Percentiles rank a stretch among this genome's conserved stretches.
Evolutionary conservation across 768 basidiomycete species (phyloP).

Genomic region (Auriculariales sp.): DNA sequence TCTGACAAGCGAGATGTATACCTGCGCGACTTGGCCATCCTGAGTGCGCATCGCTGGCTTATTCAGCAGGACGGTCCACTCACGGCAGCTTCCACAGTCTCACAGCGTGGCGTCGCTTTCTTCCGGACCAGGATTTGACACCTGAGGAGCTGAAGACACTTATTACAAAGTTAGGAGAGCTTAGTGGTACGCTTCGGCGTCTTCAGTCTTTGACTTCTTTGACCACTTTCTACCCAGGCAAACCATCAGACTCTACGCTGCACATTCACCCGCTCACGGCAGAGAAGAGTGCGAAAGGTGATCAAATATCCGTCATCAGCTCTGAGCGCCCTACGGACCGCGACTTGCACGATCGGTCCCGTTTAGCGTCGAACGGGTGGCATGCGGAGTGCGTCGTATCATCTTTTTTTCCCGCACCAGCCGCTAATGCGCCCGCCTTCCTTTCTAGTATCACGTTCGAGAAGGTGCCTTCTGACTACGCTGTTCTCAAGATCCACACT

Average conservation of each 20-base stretch:
- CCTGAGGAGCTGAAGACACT: conserved; percentile 37
- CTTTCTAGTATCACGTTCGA: conserved; percentile 47
- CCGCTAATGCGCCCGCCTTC: too few species aligned
- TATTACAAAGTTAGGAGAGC: conserved; percentile 31
- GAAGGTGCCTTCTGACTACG: conserved; percentile 6
- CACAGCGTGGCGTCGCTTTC: conserved; percentile 49
- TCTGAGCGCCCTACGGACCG: too few species aligned
- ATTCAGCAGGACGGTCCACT: too few species aligned
- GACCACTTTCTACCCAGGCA: too few species aligned
- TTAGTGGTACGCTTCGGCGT: too few species aligned
- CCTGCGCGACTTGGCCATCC: conserved; percentile 37
- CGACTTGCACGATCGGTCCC: too few species aligned
- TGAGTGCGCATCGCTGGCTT: too few species aligned
- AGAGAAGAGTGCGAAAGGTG: conserved; percentile 31
- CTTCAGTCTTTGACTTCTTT: too few species aligned
- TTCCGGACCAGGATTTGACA: conserved; percentile 38
- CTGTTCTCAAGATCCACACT: conserved; percentile 25
- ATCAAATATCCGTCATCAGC: conserved; percentile 39
- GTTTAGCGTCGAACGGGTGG: conserved; percentile 24
- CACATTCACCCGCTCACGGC: conserved; percentile 45
- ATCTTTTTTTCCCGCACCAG: too few species aligned
- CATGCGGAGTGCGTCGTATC: conserved; percentile 27
- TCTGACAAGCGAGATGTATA: conserved; percentile 38
- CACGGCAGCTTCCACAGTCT: too few species aligned
- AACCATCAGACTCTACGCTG: conserved; percentile 29